phyloP scores from a whole-genome alignment of 2,329 filamentous ascomycete species.

The Arachnopeziza araneosa region DNA sequence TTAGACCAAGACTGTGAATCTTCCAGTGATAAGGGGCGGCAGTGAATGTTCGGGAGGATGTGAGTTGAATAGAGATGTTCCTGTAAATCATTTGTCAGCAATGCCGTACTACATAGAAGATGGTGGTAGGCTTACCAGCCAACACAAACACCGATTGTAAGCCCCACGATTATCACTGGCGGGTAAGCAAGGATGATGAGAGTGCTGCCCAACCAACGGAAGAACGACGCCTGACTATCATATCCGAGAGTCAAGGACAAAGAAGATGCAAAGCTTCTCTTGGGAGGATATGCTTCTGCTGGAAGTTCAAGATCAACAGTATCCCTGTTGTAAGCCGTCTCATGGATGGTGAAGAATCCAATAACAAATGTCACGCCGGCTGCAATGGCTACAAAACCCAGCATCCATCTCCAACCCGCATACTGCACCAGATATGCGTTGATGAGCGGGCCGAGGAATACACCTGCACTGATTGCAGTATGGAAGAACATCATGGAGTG shows the following conservation, averaged over 20 bases:
- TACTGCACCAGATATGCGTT: slow-evolving; percentile 28
- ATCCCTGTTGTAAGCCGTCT: slow-evolving; percentile 18
- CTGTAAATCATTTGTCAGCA: neutral
- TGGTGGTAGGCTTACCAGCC: slow-evolving; percentile 6
- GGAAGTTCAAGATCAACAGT: neutral
- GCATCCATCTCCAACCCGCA: slow-evolving; percentile 26
- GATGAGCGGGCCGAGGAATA: slow-evolving; percentile 36
- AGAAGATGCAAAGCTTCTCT: slow-evolving; percentile 1
- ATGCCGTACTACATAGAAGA: too few species aligned
- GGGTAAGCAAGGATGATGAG: slow-evolving; percentile 10
- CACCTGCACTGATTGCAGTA: slow-evolving; percentile 32
- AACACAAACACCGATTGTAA: slow-evolving; percentile 10
- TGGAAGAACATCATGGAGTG: slow-evolving; percentile 36
- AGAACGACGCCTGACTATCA: slow-evolving; percentile 6
- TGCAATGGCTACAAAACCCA: slow-evolving; percentile 25
- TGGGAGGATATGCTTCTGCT: slow-evolving; percentile 1
- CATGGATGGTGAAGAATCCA: slow-evolving; percentile 24
- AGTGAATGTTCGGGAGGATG: slow-evolving; percentile 9
- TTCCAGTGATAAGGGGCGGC: slow-evolving; percentile 10
- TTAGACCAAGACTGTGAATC: slow-evolving; percentile 8
- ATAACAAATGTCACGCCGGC: slow-evolving; percentile 22
- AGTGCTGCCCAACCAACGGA: slow-evolving; percentile 1
- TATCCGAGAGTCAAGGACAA: slow-evolving; percentile 8
- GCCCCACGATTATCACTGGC: slow-evolving; percentile 6
- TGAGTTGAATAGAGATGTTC: slow-evolving; percentile 15